Evolutionary conservation across 164 flowering plant species (phyloP), one percentile per base, ranked within the genome.

Genomic region (Aristolochia californica): DNA sequence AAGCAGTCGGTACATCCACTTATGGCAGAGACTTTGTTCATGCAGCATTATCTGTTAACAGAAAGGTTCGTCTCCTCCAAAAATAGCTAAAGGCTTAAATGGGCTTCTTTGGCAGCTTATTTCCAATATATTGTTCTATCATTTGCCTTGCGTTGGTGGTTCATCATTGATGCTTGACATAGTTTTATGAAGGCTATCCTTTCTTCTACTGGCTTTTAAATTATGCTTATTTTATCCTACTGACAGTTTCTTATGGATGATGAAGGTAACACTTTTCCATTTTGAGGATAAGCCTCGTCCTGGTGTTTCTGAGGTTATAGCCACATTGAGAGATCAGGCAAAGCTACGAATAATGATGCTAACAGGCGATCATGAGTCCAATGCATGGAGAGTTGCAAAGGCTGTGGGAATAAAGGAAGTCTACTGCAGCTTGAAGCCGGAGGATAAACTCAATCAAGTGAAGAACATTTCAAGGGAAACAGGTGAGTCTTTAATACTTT

Each of bases 301-400:
- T 47, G 95, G 91, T 53, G 91, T 83, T 49, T 58, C 62, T 24
- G 87, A 81, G 52, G 91, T 86, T 25, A 72, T 87, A 43, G 28
- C 68, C 50, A 72, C 76, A 64, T 68, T 94, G 56, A 74, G 63
- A 69, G 76, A 83, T 66, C 68, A 80, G 54, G 96, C 79, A 62
- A 84, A 75, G 68, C 77, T 90, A 28, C 87, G 75, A 45, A 76
- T 94, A 43, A 84, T 90, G 80, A 90, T 94, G 97, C 65, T 94
- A 69, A 94, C 99, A 61, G 99, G 99, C 60, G 99, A 94, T 71
- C 99, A 94, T 62, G 75, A 77, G 61, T 77, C 90, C 45, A 90
- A 97, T 81, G 96, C 97, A 47, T 57, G 67, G 75, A 87, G 97
- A 74, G 97, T 94, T 62, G 96, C 96, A 30, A 88, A 80, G 57